Evolutionary conservation across 495 filamentous ascomycete genomes (phyloP), one percentile per base, ranked within the genome.

Genomic region (Xylaria grammica): DNA sequence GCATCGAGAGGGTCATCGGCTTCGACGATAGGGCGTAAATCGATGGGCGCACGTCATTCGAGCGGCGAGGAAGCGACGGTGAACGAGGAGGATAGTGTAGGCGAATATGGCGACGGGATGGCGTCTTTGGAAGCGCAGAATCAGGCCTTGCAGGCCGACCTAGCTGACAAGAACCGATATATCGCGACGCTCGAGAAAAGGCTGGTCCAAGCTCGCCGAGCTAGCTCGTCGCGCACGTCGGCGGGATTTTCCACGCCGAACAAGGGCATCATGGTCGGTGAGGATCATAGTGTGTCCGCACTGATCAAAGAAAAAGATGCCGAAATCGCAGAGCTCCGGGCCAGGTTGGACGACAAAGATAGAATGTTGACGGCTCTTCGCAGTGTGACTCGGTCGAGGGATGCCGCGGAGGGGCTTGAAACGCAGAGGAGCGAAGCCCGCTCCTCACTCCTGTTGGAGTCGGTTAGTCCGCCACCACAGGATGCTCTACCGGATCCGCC

Each of bases 161-260:
- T 99, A 9, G 84, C 83, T 11, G 96, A 98, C 77, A 97, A 96
- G 78, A 97, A 96, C 67, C 91, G 96, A 45, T 99, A 99, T 74
- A 97, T 98, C 66, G 84, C 89, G 27, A 97, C 94, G 0, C 80
- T 99, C 2, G 95, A 99, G 79, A 92, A 94, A 71, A 88, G 95
- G 9, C 80, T 99, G 0, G 82, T 98, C 17, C 95, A 99, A 72
- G 95, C 96, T 24, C 85, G 96, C 57, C 88, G 95, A 24, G 92
- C 92, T 10, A 97, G 94, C 75, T 92, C 96, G 57, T 92, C 91
- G 2, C 86, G 94, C 26, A 88, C 94, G 54, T 95, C 92, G 32
- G 84, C 89, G 32, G 88, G 88, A 2, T 80, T 92, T 57, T 83
- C 80, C 1, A 72, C 78, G 4, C 75, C 80, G 17, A 80, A 84